Evolutionary conservation across 306 rosid species (phyloP).

Genomic region (Luffa acutangula): DNA sequence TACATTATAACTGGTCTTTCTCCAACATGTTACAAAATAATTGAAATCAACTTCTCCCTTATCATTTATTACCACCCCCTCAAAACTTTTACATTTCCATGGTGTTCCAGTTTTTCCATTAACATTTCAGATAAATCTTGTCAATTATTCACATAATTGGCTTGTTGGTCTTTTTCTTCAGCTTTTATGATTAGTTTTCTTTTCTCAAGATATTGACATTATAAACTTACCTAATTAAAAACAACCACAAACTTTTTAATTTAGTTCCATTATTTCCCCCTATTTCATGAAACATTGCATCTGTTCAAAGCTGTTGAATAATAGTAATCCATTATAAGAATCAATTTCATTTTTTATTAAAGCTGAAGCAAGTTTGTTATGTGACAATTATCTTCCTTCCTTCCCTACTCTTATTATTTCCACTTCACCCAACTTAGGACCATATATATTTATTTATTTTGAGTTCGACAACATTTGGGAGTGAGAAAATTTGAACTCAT

Average conservation of each 20-base stretch:
- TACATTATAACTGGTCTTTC: not conserved
- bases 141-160: not conserved
- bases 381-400: not conserved
- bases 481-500: too few relatives aligned
- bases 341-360: conserved; percentile 5
- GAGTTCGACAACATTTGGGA: too few relatives aligned
- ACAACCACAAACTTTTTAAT: not conserved
- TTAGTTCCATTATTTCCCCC: not conserved
- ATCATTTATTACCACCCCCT: not conserved
- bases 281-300: conserved; percentile 1
- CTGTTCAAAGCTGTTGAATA: conserved; percentile 1
- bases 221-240: not conserved
- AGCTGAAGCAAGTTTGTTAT: conserved; percentile 6
- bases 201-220: not conserved
- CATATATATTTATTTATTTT: not conserved
- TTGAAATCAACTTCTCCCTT: not conserved
- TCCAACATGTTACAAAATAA: not conserved
- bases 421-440: not conserved
- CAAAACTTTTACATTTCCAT: not conserved
- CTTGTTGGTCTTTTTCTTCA: not conserved
- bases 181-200: not conserved
- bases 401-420: not conserved
- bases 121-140: not conserved
- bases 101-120: not conserved
- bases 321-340: not conserved